Percentiles rank a stretch among this genome's conserved stretches.
phyloP scores from a whole-genome alignment of 2,329 filamentous ascomycete species.

The Cercospora sp. region DNA sequence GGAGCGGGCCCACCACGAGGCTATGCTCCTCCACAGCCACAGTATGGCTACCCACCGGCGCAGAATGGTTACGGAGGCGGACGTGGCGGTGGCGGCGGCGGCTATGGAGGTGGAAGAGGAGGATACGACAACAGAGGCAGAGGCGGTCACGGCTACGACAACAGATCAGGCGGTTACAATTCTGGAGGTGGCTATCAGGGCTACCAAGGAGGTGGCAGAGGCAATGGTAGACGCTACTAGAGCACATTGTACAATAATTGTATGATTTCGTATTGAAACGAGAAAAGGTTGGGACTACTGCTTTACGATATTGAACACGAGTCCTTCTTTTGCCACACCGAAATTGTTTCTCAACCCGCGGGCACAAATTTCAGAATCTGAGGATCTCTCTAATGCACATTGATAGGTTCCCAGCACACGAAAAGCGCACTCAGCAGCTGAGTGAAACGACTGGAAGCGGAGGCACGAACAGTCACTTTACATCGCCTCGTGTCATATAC shows the following conservation, averaged over 20 bases:
- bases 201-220: conserved; percentile 11
- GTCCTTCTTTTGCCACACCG: not conserved
- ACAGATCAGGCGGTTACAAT: conserved; percentile 11
- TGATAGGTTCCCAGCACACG: not conserved
- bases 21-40: conserved; percentile 18
- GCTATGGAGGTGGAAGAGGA: conserved; percentile 26
- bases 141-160: conserved; percentile 27
- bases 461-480: not conserved
- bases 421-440: not conserved
- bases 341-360: not conserved
- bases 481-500: not conserved
- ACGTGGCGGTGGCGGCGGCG: conserved; percentile 21
- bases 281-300: not conserved
- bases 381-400: not conserved
- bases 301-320: not conserved
- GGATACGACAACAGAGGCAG: conserved; percentile 32
- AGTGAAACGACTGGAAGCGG: not conserved
- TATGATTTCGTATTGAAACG: not conserved
- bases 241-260: not conserved
- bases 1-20: conserved; percentile 24
- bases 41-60: conserved; percentile 31
- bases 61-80: conserved; percentile 29
- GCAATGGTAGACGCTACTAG: conserved; percentile 20
- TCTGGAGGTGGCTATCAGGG: conserved; percentile 20
- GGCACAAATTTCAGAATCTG: not conserved